Evolutionary conservation across 805 yeast genomes (phyloP).

Genomic region (Yarrowia sp.): DNA sequence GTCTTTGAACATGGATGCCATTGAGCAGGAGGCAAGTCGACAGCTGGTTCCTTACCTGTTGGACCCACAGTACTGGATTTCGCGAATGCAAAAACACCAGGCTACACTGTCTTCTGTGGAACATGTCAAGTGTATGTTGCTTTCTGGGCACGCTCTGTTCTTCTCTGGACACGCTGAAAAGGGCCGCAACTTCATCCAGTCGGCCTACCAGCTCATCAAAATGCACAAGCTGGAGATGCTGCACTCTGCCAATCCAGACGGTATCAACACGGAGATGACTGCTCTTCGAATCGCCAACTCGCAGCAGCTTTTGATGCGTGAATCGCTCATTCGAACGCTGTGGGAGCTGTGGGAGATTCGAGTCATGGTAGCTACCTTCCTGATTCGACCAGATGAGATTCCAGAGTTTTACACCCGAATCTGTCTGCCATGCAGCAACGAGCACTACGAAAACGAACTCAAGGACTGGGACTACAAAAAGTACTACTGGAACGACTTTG

Average conservation of each 20-base stretch:
- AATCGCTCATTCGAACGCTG: conserved; percentile 25
- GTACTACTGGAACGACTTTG: conserved; percentile 26
- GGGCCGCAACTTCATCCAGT: conserved; percentile 16
- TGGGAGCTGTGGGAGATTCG: conserved; percentile 27
- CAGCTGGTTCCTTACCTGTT: conserved; percentile 22
- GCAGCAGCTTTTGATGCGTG: conserved; percentile 23
- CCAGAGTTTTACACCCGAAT: conserved; percentile 21
- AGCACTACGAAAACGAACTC: conserved; percentile 21
- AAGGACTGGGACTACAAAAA: conserved; percentile 26
- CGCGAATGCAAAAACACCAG: conserved; percentile 25
- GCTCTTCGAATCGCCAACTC: conserved; percentile 23
- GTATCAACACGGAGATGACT: conserved; percentile 10
- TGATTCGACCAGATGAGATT: background rate
- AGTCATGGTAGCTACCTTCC: conserved; percentile 16
- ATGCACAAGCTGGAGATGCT: conserved; percentile 25
- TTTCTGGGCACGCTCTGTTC: conserved; percentile 23
- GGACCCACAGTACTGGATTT: conserved; percentile 26
- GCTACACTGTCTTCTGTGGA: conserved; percentile 4
- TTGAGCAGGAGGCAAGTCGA: conserved; percentile 18
- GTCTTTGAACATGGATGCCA: conserved; percentile 21
- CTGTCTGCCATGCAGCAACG: conserved; percentile 23
- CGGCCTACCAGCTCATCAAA: conserved; percentile 21
- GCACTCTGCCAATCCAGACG: conserved; percentile 23
- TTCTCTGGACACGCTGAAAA: conserved; percentile 22
- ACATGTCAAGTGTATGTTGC: conserved; percentile 21